phyloP scores from a whole-genome alignment of 2,329 filamentous ascomycete species.

The Pestalotiopsis sp. region DNA sequence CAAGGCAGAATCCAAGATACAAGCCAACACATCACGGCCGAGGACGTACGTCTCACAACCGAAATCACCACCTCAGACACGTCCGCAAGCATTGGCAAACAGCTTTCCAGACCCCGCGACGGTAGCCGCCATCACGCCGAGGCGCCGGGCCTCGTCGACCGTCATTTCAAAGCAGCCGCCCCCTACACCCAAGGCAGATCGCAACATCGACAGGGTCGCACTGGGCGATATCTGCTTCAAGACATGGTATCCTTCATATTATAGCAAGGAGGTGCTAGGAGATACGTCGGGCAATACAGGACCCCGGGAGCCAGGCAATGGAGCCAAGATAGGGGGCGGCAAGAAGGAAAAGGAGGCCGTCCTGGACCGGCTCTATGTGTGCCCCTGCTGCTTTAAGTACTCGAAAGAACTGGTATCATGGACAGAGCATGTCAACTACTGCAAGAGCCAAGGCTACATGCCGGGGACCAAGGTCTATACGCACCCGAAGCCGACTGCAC shows the following conservation, averaged over 20 bases:
- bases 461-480: slow-evolving; percentile 78
- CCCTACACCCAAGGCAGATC: slow-evolving; percentile 53
- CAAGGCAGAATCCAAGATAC: slow-evolving; percentile 3
- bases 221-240: slow-evolving; percentile 83
- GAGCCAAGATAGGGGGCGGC: slow-evolving; percentile 33
- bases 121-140: slow-evolving; percentile 12
- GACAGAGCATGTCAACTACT: slow-evolving; percentile 61
- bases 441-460: slow-evolving; percentile 49
- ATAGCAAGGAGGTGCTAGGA: slow-evolving; percentile 71
- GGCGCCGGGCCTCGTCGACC: slow-evolving; percentile 12
- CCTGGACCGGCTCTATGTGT: slow-evolving; percentile 79
- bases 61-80: slow-evolving; percentile 1
- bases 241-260: slow-evolving; percentile 93
- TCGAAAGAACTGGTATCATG: slow-evolving; percentile 64
- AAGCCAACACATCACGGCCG: slow-evolving; percentile 10
- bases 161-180: slow-evolving; percentile 21
- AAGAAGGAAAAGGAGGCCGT: slow-evolving; percentile 41
- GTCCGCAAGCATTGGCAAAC: background rate
- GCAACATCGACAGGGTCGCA: slow-evolving; percentile 86
- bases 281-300: slow-evolving; percentile 40
- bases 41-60: slow-evolving; percentile 5
- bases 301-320: slow-evolving; percentile 23
- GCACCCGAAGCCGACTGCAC: slow-evolving; percentile 52
- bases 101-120: background rate
- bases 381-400: slow-evolving; percentile 94